These are phyloP conservation scores for Xerocomus alliaceus DNA, from an alignment of 1,284 basidiomycete genomes.

Conservation along the genomic window DNA sequence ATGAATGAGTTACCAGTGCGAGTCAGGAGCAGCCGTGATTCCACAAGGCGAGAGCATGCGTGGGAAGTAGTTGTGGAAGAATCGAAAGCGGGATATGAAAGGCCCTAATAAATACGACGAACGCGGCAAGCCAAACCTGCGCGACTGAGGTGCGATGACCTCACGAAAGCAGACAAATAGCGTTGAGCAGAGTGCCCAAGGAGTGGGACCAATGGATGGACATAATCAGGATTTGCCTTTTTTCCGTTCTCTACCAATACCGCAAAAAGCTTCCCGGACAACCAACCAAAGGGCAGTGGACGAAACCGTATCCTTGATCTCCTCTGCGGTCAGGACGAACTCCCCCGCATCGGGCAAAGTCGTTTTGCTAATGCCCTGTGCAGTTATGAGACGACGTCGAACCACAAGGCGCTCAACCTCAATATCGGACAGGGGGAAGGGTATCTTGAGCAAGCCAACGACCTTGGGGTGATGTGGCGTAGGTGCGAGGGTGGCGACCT, in stretches of 20 bases:
- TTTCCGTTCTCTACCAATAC: conserved; percentile 79
- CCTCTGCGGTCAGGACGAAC: conserved; percentile 81
- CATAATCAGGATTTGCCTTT: conserved; percentile 63
- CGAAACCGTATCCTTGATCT: conserved; percentile 92
- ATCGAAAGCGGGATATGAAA: conserved; percentile 16
- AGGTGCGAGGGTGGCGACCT: conserved; percentile 84
- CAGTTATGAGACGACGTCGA: conserved; percentile 55
- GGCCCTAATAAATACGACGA: conserved; percentile 27
- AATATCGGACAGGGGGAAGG: conserved; percentile 82
- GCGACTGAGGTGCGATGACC: conserved; percentile 11
- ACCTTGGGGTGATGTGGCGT: conserved; percentile 97
- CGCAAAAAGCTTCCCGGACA: conserved; percentile 90
- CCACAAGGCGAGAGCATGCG: conserved; percentile 1
- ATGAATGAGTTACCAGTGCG: conserved; percentile 26
- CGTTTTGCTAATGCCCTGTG: conserved; percentile 52
- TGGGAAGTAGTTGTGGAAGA: conserved; percentile 4
- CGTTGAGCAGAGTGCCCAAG: neutral
- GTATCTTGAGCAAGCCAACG: conserved; percentile 88
- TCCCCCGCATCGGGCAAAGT: conserved; percentile 46
- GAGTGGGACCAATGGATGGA: neutral
- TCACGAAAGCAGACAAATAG: conserved; percentile 27
- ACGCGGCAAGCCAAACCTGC: conserved; percentile 12
- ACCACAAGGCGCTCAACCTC: conserved; percentile 65
- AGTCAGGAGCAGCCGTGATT: conserved; percentile 15
- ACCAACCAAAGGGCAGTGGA: conserved; percentile 92